These are phyloP conservation scores for Hypericum perforatum DNA, from an alignment of 345 rosid species.

Conservation along the genomic window DNA sequence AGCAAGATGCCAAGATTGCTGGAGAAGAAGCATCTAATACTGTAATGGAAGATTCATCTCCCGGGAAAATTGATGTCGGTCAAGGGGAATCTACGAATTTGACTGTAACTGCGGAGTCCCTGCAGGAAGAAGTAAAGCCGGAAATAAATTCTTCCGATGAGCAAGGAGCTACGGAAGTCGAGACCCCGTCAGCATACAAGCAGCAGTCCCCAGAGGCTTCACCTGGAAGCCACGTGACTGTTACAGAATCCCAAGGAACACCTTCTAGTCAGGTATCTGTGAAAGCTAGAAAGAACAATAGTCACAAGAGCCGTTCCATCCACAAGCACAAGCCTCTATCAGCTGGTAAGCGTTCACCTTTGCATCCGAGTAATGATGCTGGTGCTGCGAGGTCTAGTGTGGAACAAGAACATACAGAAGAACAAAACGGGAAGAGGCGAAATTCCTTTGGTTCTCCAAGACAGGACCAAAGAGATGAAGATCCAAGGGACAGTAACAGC, in stretches of 20 bases:
- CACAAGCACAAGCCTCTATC: conserved; percentile 48
- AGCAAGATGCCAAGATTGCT: conserved; percentile 28
- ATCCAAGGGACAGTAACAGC: conserved; percentile 58
- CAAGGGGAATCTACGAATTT: conserved; percentile 25
- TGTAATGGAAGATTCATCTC: conserved; percentile 15
- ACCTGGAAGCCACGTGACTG: conserved; percentile 48
- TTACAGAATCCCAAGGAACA: conserved; percentile 72
- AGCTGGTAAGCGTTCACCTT: conserved; percentile 48
- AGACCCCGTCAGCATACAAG: conserved; percentile 28
- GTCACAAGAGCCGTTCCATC: conserved; percentile 40
- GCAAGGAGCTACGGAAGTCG: conserved; percentile 23
- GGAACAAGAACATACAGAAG: conserved; percentile 54
- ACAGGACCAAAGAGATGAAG: conserved; percentile 44
- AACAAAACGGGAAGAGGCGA: conserved; percentile 52
- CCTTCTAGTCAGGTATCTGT: conserved; percentile 76
- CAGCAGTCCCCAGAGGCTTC: conserved; percentile 45
- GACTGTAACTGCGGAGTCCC: conserved; percentile 17
- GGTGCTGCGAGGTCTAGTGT: conserved; percentile 27
- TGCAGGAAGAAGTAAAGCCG: conserved; percentile 22
- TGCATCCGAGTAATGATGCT: conserved; percentile 44
- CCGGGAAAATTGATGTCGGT: conserved; percentile 23
- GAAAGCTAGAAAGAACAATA: conserved; percentile 38
- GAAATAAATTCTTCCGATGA: conserved; percentile 30
- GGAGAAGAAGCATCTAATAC: conserved; percentile 25
- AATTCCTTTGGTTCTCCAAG: conserved; percentile 55